Evolutionary conservation across 352 stramenopile species (phyloP).

Genomic region (Globisporangium ultimum): DNA sequence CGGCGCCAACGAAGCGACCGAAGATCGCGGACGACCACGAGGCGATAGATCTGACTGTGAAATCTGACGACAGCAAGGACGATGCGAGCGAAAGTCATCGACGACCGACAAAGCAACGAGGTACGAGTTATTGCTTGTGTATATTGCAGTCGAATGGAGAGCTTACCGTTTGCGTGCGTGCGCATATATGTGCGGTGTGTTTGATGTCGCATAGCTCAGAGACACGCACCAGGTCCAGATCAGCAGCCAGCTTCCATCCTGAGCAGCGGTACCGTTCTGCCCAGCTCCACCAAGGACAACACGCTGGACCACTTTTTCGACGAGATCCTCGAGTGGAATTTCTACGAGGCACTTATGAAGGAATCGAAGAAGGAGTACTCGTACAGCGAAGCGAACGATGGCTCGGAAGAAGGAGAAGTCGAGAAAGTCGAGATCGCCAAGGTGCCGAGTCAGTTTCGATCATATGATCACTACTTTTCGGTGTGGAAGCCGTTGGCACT

Average conservation of each 20-base stretch:
- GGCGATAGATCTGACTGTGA: conserved; percentile 10
- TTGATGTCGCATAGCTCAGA: conserved; percentile 2
- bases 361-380: conserved; percentile 53
- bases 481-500: conserved; percentile 86
- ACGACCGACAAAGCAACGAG: conserved; percentile 62
- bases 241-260: conserved; percentile 3
- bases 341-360: conserved; percentile 54
- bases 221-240: conserved; percentile 13
- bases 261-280: conserved; percentile 14
- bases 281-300: conserved; percentile 31
- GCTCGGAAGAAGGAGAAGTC: conserved; percentile 73
- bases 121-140: not conserved
- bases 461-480: conserved; percentile 86
- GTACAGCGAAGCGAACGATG: conserved; percentile 54
- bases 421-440: conserved; percentile 34
- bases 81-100: conserved; percentile 49
- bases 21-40: conserved; percentile 17
- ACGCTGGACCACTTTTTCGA: conserved; percentile 82
- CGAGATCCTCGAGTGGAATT: conserved; percentile 81
- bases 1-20: conserved; percentile 6
- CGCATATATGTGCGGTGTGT: no score
- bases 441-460: conserved; percentile 82
- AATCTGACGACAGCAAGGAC: conserved; percentile 12
- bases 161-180: not conserved
- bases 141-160: not conserved